A percentile compares a stretch with the other conserved stretches of the same genome.
Conservation (phyloP, 352 stramenopile species). For the Aphanomyces invadans region DNA sequence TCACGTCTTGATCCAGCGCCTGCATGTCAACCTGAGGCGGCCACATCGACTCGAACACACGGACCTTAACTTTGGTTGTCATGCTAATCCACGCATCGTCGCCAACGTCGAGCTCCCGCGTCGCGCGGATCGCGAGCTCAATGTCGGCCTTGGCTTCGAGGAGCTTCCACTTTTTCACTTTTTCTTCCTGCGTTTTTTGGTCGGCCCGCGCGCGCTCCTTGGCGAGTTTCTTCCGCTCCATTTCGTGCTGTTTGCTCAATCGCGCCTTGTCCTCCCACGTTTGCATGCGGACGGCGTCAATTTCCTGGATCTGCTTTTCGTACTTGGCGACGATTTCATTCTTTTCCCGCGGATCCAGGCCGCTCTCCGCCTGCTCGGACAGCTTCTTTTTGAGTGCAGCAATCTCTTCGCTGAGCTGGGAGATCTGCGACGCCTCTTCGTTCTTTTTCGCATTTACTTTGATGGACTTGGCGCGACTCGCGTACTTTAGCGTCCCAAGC, state of each 20-base stretch:
- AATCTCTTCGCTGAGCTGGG: conserved; percentile 87
- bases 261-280: conserved; percentile 86
- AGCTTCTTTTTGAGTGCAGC: conserved; percentile 82
- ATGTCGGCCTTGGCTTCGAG: conserved; percentile 78
- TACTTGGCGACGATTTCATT: conserved; percentile 83
- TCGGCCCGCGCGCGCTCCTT: conserved; percentile 73
- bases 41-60: too few relatives aligned
- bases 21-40: too few relatives aligned
- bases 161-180: conserved; percentile 75
- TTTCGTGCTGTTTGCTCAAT: conserved; percentile 77
- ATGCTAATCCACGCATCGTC: conserved; percentile 11
- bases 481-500: conserved; percentile 94
- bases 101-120: conserved; percentile 51
- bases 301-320: conserved; percentile 85
- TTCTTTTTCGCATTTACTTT: conserved; percentile 92
- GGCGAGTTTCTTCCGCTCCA: conserved; percentile 71
- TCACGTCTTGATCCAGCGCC: conserved; percentile 53
- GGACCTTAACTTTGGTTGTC: conserved; percentile 31
- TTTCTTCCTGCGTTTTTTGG: conserved; percentile 71
- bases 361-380: conserved; percentile 51
- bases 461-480: conserved; percentile 90
- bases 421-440: conserved; percentile 85
- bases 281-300: conserved; percentile 73
- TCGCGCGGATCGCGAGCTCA: conserved; percentile 65
- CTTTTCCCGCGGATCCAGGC: conserved; percentile 76